A percentile compares a stretch with the other conserved stretches of the same genome.
Evolutionary conservation across 768 basidiomycete species (phyloP).

Genomic region (Termitomyces sp.): DNA sequence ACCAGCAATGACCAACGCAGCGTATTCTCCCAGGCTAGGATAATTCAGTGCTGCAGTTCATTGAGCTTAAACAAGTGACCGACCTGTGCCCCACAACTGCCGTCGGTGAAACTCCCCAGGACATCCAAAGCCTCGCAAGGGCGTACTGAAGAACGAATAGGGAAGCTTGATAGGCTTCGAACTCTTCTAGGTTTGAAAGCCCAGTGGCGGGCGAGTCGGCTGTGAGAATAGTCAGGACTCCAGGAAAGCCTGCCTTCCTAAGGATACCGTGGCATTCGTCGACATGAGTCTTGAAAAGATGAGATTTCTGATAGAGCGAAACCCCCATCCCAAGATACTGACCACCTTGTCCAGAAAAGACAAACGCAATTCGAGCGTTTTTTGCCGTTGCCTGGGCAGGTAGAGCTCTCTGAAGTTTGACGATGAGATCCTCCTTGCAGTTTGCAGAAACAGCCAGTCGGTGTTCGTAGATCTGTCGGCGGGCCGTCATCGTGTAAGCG

Average conservation of each 20-base stretch:
- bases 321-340: conserved; percentile 65
- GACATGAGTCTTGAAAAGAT: conserved; percentile 45
- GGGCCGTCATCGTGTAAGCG: conserved; percentile 65
- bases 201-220: conserved; percentile 16
- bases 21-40: conserved; percentile 69
- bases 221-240: conserved; percentile 42
- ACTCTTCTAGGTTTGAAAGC: conserved; percentile 26
- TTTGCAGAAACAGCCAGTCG: conserved; percentile 46
- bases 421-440: conserved; percentile 39
- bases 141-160: conserved; percentile 62
- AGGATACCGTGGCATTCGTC: conserved; percentile 57
- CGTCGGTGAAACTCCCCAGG: conserved; percentile 60
- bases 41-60: conserved; percentile 3
- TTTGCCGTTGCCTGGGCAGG: conserved; percentile 24
- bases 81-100: conserved; percentile 73
- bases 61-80: conserved; percentile 11
- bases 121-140: conserved; percentile 58
- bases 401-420: conserved; percentile 33
- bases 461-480: conserved; percentile 50
- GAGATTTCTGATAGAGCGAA: conserved; percentile 44
- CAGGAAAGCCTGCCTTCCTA: conserved; percentile 41
- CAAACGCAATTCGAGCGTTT: conserved; percentile 43
- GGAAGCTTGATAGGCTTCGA: conserved; percentile 47
- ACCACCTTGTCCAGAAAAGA: conserved; percentile 72
- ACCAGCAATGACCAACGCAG: conserved; percentile 59